Percentiles rank a stretch among this genome's conserved stretches.
Conservation (phyloP, 1,284 basidiomycete genomes). For the Ceratobasidium sp. region DNA sequence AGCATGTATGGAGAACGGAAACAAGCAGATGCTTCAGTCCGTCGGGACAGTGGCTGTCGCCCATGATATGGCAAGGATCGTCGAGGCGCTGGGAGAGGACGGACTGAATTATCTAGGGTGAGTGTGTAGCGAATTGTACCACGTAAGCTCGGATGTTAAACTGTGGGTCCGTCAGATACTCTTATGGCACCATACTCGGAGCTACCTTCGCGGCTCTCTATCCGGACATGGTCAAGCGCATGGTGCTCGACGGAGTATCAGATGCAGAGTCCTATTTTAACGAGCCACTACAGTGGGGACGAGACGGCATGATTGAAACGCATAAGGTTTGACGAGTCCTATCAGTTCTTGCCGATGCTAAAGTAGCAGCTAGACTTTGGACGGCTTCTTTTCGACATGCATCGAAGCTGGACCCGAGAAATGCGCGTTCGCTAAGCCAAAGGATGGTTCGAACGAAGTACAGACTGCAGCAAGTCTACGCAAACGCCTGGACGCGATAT, state of each 20-base stretch:
- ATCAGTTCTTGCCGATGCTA: not conserved
- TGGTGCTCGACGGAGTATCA: slow-evolving; percentile 44
- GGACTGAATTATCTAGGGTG: slow-evolving; percentile 27
- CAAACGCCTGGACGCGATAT: slow-evolving; percentile 11
- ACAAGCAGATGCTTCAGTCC: slow-evolving; percentile 39
- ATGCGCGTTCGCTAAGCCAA: slow-evolving; percentile 9
- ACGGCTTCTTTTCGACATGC: slow-evolving; percentile 34
- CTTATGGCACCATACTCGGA: slow-evolving; percentile 45
- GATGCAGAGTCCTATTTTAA: slow-evolving; percentile 41
- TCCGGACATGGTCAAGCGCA: slow-evolving; percentile 39
- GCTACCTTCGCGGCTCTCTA: slow-evolving; percentile 42
- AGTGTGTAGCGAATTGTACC: no score
- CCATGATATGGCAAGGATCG: slow-evolving; percentile 43
- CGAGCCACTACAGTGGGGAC: slow-evolving; percentile 42
- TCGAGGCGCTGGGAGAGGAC: slow-evolving; percentile 43
- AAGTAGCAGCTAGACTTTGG: not conserved
- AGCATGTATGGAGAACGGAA: slow-evolving; percentile 40
- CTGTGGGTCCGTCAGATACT: slow-evolving; percentile 22
- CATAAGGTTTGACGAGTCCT: slow-evolving; percentile 35
- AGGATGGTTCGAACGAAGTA: not conserved
- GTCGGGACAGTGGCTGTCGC: slow-evolving; percentile 42
- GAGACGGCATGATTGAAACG: slow-evolving; percentile 41
- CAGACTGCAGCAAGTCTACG: slow-evolving; percentile 18
- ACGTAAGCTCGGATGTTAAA: not conserved
- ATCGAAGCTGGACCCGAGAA: not conserved